These are phyloP conservation scores for Colletotrichum musicola DNA, from an alignment of 2,329 filamentous ascomycete species.

Conservation along the genomic window DNA sequence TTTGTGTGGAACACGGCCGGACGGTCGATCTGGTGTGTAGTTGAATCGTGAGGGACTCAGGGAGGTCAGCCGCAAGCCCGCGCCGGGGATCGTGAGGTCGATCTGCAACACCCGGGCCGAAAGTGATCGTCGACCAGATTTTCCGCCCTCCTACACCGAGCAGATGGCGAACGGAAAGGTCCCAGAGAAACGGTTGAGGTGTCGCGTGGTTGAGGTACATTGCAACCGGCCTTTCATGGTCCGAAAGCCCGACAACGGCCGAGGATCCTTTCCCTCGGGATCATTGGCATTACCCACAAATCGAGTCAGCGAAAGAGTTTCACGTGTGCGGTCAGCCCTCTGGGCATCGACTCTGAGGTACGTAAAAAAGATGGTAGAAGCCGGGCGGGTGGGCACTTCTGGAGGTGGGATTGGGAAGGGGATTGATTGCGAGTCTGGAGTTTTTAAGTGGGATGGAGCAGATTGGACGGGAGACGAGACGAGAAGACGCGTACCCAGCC, in stretches of 20 bases:
- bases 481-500: conserved; percentile 8
- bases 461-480: conserved; percentile 20
- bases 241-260: conserved; percentile 24
- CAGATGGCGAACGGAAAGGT: too few species aligned
- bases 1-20: conserved; percentile 2
- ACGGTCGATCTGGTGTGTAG: not conserved
- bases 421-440: conserved; percentile 22
- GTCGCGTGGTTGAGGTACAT: not conserved
- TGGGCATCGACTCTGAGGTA: too few species aligned
- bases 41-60: not conserved
- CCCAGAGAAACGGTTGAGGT: too few species aligned
- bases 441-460: conserved; percentile 13
- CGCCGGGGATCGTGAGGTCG: not conserved
- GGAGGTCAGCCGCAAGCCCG: not conserved
- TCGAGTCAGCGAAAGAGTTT: conserved; percentile 35
- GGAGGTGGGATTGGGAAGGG: not conserved
- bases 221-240: conserved; percentile 9
- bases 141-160: not conserved
- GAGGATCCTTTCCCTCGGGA: conserved; percentile 23
- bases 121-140: conserved; percentile 1
- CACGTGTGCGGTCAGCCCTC: conserved; percentile 22
- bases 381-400: not conserved
- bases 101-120: conserved; percentile 18
- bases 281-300: conserved; percentile 14
- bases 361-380: too few species aligned